Evolutionary conservation across 257 asterid genomes (phyloP).

Genomic region (Striga asiatica): DNA sequence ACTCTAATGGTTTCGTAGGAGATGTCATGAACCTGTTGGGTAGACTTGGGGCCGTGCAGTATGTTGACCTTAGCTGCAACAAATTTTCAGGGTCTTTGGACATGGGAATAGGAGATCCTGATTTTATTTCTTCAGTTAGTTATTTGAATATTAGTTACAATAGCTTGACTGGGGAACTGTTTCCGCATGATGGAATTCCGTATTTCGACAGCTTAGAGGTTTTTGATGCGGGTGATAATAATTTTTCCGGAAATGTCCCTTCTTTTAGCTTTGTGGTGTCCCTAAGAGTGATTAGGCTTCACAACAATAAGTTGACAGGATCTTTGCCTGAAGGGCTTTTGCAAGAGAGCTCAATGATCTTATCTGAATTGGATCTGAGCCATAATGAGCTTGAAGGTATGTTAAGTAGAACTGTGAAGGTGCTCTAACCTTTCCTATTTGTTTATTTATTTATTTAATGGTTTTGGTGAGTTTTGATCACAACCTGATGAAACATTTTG

Average conservation of each 20-base stretch:
- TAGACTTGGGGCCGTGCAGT: conserved; percentile 32
- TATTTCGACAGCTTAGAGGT: conserved; percentile 67
- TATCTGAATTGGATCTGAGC: conserved; percentile 74
- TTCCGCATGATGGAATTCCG: conserved; percentile 82
- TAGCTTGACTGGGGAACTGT: conserved; percentile 56
- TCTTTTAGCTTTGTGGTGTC: conserved; percentile 70
- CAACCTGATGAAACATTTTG: too few species aligned
- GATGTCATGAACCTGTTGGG: conserved; percentile 49
- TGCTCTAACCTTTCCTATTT: background rate
- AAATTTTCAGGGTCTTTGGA: conserved; percentile 57
- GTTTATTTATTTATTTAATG: too few species aligned
- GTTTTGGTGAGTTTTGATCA: too few species aligned
- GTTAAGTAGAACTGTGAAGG: background rate
- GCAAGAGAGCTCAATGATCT: conserved; percentile 72
- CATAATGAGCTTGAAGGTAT: conserved; percentile 69
- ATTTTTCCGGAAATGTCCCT: conserved; percentile 52
- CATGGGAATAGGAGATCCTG: conserved; percentile 40
- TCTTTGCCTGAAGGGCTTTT: conserved; percentile 68
- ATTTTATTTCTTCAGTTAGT: conserved; percentile 45
- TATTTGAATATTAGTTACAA: conserved; percentile 56
- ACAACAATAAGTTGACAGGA: conserved; percentile 55
- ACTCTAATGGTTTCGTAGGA: conserved; percentile 45
- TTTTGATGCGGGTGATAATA: conserved; percentile 64
- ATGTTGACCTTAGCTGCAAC: conserved; percentile 68
- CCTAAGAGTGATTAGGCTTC: conserved; percentile 52